Conservation (phyloP, 108 stramenopile species). For the Parmales sp. region DNA sequence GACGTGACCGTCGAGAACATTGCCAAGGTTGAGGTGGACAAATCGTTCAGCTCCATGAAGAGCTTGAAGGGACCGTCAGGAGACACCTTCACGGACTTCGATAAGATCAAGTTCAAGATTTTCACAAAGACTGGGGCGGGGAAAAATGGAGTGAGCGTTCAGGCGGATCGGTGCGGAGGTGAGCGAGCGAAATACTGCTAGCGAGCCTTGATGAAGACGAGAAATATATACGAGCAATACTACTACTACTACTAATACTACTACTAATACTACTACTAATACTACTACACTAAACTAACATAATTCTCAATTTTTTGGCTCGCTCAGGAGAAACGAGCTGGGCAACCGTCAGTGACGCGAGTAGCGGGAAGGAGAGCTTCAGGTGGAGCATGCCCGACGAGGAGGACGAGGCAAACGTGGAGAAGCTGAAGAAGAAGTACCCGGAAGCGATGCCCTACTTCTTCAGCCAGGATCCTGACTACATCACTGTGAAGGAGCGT, state of each 20-base stretch:
- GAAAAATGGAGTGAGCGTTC: slow-evolving; percentile 68
- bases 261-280: too few relatives aligned
- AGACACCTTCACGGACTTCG: slow-evolving; percentile 72
- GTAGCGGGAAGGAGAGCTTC: slow-evolving; percentile 66
- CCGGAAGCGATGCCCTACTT: slow-evolving; percentile 90
- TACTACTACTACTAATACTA: too few relatives aligned
- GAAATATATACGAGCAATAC: too few relatives aligned
- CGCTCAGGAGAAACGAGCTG: too few relatives aligned
- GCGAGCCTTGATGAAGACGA: too few relatives aligned
- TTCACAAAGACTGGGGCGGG: slow-evolving; percentile 82
- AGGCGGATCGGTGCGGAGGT: slow-evolving; percentile 82
- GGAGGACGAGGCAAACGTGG: slow-evolving; percentile 71
- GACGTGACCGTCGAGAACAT: slow-evolving; percentile 79
- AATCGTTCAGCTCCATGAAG: slow-evolving; percentile 57
- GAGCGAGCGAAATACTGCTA: too few relatives aligned
- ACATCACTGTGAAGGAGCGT: slow-evolving; percentile 85
- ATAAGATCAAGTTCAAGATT: slow-evolving; percentile 85
- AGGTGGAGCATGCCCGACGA: slow-evolving; percentile 81
- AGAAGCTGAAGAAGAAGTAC: slow-evolving; percentile 59
- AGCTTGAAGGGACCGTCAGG: slow-evolving; percentile 64
- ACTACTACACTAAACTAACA: too few relatives aligned
- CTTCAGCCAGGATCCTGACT: slow-evolving; percentile 87
- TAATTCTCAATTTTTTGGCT: too few relatives aligned
- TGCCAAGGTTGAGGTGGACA: slow-evolving; percentile 58
- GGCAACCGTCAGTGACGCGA: slow-evolving; percentile 56